Evolutionary conservation across 2,329 filamentous ascomycete genomes (phyloP), one percentile per base, ranked within the genome.

Genomic region (Metarhizium guizhouense): DNA sequence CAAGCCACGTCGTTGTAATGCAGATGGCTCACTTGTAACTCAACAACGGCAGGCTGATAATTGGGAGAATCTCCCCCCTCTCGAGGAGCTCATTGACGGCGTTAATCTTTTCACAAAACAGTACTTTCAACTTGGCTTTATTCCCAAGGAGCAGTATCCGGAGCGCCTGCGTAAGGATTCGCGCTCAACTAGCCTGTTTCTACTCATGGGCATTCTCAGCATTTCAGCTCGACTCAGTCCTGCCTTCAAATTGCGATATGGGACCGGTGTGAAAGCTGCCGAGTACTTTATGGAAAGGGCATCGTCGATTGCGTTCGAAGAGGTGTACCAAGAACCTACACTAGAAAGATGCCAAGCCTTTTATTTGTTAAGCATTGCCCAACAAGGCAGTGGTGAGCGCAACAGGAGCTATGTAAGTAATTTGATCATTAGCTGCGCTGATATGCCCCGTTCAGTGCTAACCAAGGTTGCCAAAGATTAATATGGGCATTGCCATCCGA

Each of bases 61-160:
- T 36, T 81, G 79, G 79, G 73, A 76, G 10, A 66, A 73, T 3
- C 67, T 83, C 14, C 79, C 80, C 11, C 74, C 76, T 2, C 62
- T 80, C 16, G 64, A 70, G 2, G 74, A 78, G 47, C 72, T 82
- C 53, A 69, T 82, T 29, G 78, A 82, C 51, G 78, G 73, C 6
- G 74, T 82, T 57, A 70, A 77, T 56, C 74, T 72, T 47, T 82
- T 84, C 60, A 81, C 75, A 1, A 69, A 69, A 6, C 74, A 81
- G 60, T 84, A 81, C 63, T 82, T 83, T 59, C 81, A 84, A 64
- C 74, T 83, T 6, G 78, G 81, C 29, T 84, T 84, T 62, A 78
- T 83, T 38, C 77, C 76, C 5, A 82, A 80, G 65, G 70, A 76
- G 29, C 67, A 73, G 52, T 82, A 83, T 53, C 69, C 73, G 1